Evolutionary conservation across 345 rosid genomes (phyloP), one percentile per base, ranked within the genome.

Genomic region (Dipteronia sinensis): DNA sequence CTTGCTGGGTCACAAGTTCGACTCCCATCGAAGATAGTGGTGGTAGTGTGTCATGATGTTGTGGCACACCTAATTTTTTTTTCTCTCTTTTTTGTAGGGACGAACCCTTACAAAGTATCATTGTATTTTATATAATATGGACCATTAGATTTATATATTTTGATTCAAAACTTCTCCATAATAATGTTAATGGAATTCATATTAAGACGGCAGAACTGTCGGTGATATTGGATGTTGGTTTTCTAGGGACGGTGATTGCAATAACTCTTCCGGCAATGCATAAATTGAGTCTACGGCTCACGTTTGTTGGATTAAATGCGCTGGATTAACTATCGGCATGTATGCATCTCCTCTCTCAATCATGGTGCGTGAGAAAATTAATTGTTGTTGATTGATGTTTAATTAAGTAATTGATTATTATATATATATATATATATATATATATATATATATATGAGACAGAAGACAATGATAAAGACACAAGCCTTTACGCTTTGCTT

Each of bases 321-420:
- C 88, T 46, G 90, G 27, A 1, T 78, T 89, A 56, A 87, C 86
- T 25, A 79, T 89, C 22, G 87, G 85, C 78, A 86, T 90, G 94
- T 89, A 89, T 61, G 92, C 90, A 12, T 77, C 94, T 9, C 94
- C 94, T 67, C 71, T 87, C 2, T 31, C 85, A 0, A 87, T 69
- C 73, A 85, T 90, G 91, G 94, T 87, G 16, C 4, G 55, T 42
- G 10, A 10, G 49, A 46, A 51, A 51, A 51, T 6, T 34, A 34
- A 11, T 49, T 49, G 16, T 49, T 49, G 16, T 49, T 49, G 55
- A 15, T 49, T 49, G 55, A 49, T 11, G 6, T 49, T 49, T 49
- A 13, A 13, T 49, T 13, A 13, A 12, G 4, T 9, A 42, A 42
- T 42, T 46, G 4, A 23, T 63, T 34, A 34, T 34, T 34, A 34